Base-by-base conservation (phyloP, 2,329 filamentous ascomycete genomes). In the Zymoseptoria passerinii region DNA sequence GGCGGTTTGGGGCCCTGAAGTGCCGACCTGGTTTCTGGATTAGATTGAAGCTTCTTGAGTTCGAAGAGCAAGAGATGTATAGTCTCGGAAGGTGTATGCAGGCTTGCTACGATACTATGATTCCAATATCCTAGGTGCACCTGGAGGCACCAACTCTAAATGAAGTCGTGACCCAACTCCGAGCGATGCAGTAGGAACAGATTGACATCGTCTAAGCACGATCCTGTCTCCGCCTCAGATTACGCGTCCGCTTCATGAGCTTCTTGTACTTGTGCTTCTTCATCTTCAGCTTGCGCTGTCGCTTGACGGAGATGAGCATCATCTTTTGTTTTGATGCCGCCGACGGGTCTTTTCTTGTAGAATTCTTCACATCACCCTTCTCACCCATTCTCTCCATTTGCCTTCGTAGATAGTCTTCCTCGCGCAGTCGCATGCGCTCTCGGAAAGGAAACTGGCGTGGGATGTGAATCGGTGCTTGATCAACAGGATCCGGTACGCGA, bases 191-290 rank as follows among this genome's bases (percentile, higher is more conserved):
- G 13, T 44, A 44, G 35, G n/a, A 16, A 44, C 10, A 44, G 16
- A 16, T 7, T 4, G 16, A 13, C 35, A 44, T 16, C 2, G 2
- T 44, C 50, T 67, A 70, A 50, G 64, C 62, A 61, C 68, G 61
- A 59, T 74, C 90, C 69, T 94, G 80, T 79, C 92, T 95, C 72
- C 91, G 85, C 72, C 92, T 87, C 79, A 91, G 75, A 73, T 90
- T 92, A 74, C 92, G 85, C 71, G 92, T 96, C 76, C 85, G 83
- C 81, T 88, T 89, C 89, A 96, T 91, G 67, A 97, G 80, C 84
- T 99, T 99, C 91, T 96, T 97, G 77, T 96, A 96, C 86, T 99
- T 99, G 83, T 97, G 92, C 84, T 97, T 99, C 89, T 99, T 99
- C 92, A 99, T 99, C 84, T 91, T 96, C 71, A 96, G 78, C 79